A percentile compares a stretch with the other conserved stretches of the same genome.
Evolutionary conservation across 2,329 filamentous ascomycete species (phyloP).

Genomic region (Tolypocladium inflatum): DNA sequence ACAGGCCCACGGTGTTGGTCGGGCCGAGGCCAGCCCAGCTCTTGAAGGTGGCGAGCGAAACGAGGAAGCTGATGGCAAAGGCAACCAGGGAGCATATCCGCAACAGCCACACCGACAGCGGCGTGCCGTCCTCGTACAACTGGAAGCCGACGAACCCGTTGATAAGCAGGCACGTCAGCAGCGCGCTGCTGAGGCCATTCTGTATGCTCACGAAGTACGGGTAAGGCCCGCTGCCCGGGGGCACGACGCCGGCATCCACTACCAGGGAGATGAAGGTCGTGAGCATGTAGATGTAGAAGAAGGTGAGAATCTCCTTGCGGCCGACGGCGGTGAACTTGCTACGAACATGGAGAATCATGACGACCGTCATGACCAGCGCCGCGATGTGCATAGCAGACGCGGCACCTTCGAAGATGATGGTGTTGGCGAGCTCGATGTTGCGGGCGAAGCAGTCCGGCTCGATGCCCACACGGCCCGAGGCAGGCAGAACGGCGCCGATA

Average conservation of each 20-base stretch:
- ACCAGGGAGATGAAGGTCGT: conserved; percentile 82
- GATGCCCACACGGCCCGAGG: conserved; percentile 64
- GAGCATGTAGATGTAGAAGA: conserved; percentile 95
- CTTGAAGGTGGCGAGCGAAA: conserved; percentile 89
- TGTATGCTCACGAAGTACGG: conserved; percentile 89
- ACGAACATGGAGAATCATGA: conserved; percentile 95
- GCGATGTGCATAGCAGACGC: conserved; percentile 87
- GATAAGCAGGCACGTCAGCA: conserved; percentile 83
- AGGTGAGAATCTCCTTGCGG: conserved; percentile 65
- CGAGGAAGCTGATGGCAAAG: conserved; percentile 78
- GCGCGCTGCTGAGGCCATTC: conserved; percentile 72
- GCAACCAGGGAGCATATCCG: conserved; percentile 68
- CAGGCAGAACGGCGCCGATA: conserved; percentile 64
- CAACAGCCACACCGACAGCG: conserved; percentile 86
- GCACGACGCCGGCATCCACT: conserved; percentile 86
- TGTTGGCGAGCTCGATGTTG: conserved; percentile 94
- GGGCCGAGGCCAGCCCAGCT: conserved; percentile 79
- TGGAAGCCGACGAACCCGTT: conserved; percentile 99
- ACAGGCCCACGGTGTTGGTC: conserved; percentile 78
- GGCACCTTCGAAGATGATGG: conserved; percentile 93
- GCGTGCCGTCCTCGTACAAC: conserved; percentile 93
- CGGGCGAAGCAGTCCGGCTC: conserved; percentile 87
- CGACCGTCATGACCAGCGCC: conserved; percentile 82
- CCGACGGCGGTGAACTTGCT: conserved; percentile 97
- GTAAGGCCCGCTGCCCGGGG: conserved; percentile 69